Percentiles rank a stretch among this genome's conserved stretches.
Conservation (phyloP, 352 stramenopile genomes). For the Pythium brachiatum region DNA sequence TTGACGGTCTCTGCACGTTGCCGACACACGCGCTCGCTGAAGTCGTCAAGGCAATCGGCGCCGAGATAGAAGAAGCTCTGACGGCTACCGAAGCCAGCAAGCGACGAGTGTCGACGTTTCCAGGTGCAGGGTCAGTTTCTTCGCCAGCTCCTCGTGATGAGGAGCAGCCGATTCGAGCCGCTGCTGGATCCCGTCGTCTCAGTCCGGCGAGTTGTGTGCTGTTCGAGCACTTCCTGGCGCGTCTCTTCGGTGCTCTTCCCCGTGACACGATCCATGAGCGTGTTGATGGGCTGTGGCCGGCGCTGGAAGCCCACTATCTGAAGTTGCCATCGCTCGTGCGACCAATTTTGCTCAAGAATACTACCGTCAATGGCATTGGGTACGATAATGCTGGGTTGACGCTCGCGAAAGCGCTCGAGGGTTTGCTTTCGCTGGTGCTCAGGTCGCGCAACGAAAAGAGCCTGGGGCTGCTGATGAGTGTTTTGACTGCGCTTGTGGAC, state of each 20-base stretch:
- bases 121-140: background rate
- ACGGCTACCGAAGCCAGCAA: conserved; percentile 10
- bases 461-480: conserved; percentile 33
- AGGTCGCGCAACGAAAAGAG: conserved; percentile 38
- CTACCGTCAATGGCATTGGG: conserved; percentile 37
- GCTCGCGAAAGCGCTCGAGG: conserved; percentile 61
- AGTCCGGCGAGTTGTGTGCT: conserved; percentile 64
- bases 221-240: conserved; percentile 61
- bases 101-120: conserved; percentile 13
- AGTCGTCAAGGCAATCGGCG: conserved; percentile 52
- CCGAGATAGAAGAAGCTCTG: conserved; percentile 44
- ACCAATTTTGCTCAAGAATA: conserved; percentile 41
- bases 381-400: conserved; percentile 67
- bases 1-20: conserved; percentile 56
- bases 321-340: conserved; percentile 42
- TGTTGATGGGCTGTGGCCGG: conserved; percentile 39
- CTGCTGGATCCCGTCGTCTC: conserved; percentile 22
- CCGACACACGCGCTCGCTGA: conserved; percentile 42
- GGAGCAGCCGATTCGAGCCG: background rate
- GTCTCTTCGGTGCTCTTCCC: conserved; percentile 11
- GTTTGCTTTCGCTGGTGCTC: conserved; percentile 46
- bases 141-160: background rate
- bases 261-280: conserved; percentile 35
- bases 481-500: conserved; percentile 55
- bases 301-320: conserved; percentile 52